phyloP scores from a whole-genome alignment of 2,329 filamentous ascomycete genomes.

The Davidsoniella virescens region DNA sequence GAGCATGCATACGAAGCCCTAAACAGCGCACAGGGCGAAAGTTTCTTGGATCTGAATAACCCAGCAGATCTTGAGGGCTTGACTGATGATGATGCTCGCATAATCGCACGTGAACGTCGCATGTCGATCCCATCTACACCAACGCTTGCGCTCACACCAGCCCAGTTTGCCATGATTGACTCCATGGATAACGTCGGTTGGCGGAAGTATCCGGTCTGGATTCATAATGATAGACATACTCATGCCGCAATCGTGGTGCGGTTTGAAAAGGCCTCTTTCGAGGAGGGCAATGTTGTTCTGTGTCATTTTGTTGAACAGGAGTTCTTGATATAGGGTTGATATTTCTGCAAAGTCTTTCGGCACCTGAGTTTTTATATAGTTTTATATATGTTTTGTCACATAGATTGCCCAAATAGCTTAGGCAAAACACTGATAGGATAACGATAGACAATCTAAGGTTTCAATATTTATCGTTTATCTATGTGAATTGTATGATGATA shows the following conservation, averaged over 20 bases:
- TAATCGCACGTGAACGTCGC: conserved; percentile 27
- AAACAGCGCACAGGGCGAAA: conserved; percentile 50
- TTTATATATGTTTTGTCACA: background rate
- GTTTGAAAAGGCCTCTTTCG: conserved; percentile 46
- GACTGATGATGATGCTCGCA: conserved; percentile 23
- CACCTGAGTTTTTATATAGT: background rate
- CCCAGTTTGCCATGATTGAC: conserved; percentile 75
- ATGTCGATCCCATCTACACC: conserved; percentile 36
- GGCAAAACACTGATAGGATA: no score
- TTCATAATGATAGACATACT: conserved; percentile 60
- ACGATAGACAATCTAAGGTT: no score
- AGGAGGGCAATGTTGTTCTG: conserved; percentile 63
- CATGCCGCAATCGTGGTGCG: conserved; percentile 86
- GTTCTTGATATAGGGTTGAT: conserved; percentile 29
- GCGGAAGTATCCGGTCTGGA: conserved; percentile 54
- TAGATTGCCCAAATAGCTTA: no score
- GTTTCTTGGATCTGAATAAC: conserved; percentile 48
- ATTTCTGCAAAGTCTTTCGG: no score
- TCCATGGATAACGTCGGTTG: conserved; percentile 51
- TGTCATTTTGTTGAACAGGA: conserved; percentile 65
- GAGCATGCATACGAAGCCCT: conserved; percentile 64
- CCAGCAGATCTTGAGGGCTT: conserved; percentile 22
- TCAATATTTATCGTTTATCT: background rate
- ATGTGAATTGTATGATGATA: background rate
- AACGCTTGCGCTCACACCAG: conserved; percentile 59